A percentile compares a stretch with the other conserved stretches of the same genome.
Conservation (phyloP, 2,329 filamentous ascomycete species). For the Leptoxyphium fumago region DNA sequence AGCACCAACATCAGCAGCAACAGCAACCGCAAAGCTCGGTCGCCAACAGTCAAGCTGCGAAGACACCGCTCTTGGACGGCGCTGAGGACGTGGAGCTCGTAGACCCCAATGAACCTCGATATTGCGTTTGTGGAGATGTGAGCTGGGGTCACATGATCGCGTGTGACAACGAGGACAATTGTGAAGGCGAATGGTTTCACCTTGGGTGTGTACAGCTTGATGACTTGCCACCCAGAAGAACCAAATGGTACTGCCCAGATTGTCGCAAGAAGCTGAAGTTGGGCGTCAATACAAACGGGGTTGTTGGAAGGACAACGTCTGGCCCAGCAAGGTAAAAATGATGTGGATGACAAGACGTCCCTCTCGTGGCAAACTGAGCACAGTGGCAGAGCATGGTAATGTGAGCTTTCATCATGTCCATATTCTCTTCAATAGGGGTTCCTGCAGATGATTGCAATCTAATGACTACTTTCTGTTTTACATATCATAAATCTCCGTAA, state of each 20-base stretch:
- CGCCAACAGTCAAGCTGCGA: constrained; percentile 2
- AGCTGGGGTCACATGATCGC: constrained; percentile 74
- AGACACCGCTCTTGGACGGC: neutral
- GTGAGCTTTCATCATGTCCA: too few relatives aligned
- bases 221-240: constrained; percentile 53
- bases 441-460: too few relatives aligned
- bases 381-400: too few relatives aligned
- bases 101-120: constrained; percentile 60
- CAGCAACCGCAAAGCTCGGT: neutral
- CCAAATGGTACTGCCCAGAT: constrained; percentile 75
- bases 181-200: constrained; percentile 76
- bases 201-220: constrained; percentile 59
- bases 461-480: too few relatives aligned
- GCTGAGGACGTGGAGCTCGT: constrained; percentile 31
- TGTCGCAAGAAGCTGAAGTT: constrained; percentile 42
- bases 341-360: too few relatives aligned
- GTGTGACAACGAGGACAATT: constrained; percentile 65
- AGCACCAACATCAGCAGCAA: constrained; percentile 12
- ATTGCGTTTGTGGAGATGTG: constrained; percentile 66
- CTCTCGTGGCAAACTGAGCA: too few relatives aligned
- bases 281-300: constrained; percentile 16
- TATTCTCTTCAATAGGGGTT: too few relatives aligned
- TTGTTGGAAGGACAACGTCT: constrained; percentile 9
- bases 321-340: neutral
- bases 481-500: too few relatives aligned